These are phyloP conservation scores for Pyrenochaeta sp. DNA, from an alignment of 2,329 filamentous ascomycete genomes.

Conservation along the genomic window DNA sequence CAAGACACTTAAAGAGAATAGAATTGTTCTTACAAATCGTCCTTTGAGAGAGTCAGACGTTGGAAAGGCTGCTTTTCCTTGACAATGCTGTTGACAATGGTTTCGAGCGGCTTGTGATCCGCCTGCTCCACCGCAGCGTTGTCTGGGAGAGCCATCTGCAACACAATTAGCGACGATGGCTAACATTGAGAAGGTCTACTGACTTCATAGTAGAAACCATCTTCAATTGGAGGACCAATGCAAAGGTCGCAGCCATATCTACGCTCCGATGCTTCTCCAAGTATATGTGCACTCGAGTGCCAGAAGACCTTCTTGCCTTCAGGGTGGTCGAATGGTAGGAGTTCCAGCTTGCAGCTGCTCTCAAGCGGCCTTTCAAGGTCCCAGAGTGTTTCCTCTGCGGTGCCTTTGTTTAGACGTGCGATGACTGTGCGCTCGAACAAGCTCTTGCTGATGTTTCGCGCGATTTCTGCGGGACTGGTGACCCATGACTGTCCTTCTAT, in stretches of 20 bases:
- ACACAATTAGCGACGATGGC: constrained; percentile 8
- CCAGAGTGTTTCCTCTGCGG: constrained; percentile 81
- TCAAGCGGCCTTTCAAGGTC: constrained; percentile 92
- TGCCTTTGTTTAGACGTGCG: constrained; percentile 79
- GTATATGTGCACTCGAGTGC: constrained; percentile 94
- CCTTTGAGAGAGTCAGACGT: constrained; percentile 86
- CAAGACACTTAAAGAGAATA: background rate
- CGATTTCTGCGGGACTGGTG: constrained; percentile 84
- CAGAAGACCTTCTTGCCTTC: constrained; percentile 95
- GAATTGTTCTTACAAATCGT: constrained; percentile 67
- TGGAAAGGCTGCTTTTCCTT: constrained; percentile 98
- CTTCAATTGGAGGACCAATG: constrained; percentile 89
- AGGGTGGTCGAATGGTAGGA: constrained; percentile 80
- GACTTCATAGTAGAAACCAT: constrained; percentile 92
- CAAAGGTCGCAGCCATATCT: constrained; percentile 91
- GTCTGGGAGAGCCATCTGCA: constrained; percentile 77
- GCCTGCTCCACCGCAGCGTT: constrained; percentile 73
- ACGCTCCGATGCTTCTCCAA: constrained; percentile 93
- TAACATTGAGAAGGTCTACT: background rate
- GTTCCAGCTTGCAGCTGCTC: constrained; percentile 82
- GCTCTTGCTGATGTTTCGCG: constrained; percentile 82
- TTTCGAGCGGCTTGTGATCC: constrained; percentile 88
- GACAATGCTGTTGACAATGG: constrained; percentile 80
- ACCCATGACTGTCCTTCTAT: constrained; percentile 85
- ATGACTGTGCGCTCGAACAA: constrained; percentile 87